A percentile compares a stretch with the other conserved stretches of the same genome.
Conservation (phyloP, 305 asterid genomes). For the Euphrasia arctica region DNA sequence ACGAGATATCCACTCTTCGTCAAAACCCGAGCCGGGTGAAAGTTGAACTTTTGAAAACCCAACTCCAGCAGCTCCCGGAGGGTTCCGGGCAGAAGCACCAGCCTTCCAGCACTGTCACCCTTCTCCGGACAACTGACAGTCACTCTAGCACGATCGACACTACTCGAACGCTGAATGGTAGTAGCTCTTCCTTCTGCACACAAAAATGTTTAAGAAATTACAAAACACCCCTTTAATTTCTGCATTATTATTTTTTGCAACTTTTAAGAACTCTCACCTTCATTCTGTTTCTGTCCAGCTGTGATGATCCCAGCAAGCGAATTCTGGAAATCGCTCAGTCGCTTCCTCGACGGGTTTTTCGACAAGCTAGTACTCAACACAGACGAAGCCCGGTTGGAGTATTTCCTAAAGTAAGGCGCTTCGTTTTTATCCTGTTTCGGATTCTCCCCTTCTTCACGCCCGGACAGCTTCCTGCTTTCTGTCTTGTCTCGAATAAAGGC, state of each 20-base stretch:
- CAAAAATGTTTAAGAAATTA: too few relatives aligned
- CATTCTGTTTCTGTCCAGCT: constrained; percentile 42
- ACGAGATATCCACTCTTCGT: constrained; percentile 54
- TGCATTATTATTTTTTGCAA: too few relatives aligned
- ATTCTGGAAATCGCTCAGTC: constrained; percentile 38
- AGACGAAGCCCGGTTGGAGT: constrained; percentile 44
- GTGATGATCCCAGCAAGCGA: constrained; percentile 78
- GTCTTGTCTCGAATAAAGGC: constrained; percentile 36
- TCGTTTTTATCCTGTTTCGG: constrained; percentile 15
- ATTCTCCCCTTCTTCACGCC: background rate
- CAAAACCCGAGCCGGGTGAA: constrained; percentile 37
- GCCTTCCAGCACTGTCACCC: constrained; percentile 41
- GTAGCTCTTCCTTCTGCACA: constrained; percentile 35
- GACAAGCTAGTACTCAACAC: constrained; percentile 18
- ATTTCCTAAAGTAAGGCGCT: constrained; percentile 43
- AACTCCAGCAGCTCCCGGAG: constrained; percentile 51
- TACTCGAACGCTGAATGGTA: constrained; percentile 21
- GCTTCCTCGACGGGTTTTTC: constrained; percentile 23
- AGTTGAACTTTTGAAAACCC: constrained; percentile 51
- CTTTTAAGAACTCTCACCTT: constrained; percentile 33
- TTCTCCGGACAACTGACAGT: constrained; percentile 49
- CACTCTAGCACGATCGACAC: constrained; percentile 38
- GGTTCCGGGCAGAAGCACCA: constrained; percentile 57
- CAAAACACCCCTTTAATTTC: too few relatives aligned
- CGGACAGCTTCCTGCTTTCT: constrained; percentile 1